Percentiles rank a stretch among this genome's conserved stretches.
phyloP scores from a whole-genome alignment of 345 rosid genomes.

The Lepidium africanum region DNA sequence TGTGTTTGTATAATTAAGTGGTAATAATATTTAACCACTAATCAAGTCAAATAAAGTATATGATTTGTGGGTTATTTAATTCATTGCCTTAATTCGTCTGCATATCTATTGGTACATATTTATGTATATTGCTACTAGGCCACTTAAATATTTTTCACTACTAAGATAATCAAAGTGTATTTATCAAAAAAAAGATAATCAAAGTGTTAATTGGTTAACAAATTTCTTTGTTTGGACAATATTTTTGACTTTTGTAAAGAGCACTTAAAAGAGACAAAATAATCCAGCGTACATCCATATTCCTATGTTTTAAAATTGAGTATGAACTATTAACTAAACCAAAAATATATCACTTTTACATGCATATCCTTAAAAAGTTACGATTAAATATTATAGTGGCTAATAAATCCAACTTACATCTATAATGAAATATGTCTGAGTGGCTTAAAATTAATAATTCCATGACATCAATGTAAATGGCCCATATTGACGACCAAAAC shows the following conservation, averaged over 20 bases:
- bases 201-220: neutral
- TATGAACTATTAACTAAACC: no score
- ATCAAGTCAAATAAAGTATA: neutral
- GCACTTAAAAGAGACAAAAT: neutral
- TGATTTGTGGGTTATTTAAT: neutral
- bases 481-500: constrained; percentile 9
- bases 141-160: neutral
- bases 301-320: neutral
- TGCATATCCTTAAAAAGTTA: no score
- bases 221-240: neutral
- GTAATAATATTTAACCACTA: neutral
- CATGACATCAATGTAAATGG: neutral
- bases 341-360: no score
- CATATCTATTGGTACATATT: neutral
- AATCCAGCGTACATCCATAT: no score
- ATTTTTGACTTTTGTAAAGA: neutral
- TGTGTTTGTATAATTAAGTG: neutral
- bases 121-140: neutral
- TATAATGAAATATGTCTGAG: neutral
- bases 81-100: neutral
- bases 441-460: constrained; percentile 1
- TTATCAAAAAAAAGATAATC: no score
- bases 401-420: neutral
- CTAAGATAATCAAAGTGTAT: no score
- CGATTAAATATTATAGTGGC: neutral